Conservation (phyloP, 306 rosid genomes). For the Rosa lucieae region DNA sequence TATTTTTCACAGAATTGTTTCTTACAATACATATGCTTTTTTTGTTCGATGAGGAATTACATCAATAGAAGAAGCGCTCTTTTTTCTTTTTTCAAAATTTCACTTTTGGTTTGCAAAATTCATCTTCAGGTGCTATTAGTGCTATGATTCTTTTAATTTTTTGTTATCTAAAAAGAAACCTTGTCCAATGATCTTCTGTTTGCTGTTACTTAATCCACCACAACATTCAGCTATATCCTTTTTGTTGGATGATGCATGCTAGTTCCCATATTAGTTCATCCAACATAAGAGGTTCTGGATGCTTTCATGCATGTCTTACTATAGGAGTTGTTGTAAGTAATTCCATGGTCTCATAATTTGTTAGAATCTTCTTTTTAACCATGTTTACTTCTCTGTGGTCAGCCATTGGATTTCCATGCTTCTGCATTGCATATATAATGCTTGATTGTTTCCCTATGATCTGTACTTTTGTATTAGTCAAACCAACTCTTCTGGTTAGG, state of each 20-base stretch:
- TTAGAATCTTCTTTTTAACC: background rate
- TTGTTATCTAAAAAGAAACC: background rate
- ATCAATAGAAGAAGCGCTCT: background rate
- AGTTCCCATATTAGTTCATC: background rate
- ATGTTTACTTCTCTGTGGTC: background rate
- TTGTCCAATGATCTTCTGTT: background rate
- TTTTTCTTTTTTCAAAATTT: background rate
- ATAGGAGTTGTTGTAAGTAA: background rate
- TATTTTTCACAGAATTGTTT: background rate
- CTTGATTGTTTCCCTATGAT: background rate
- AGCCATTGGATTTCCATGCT: background rate
- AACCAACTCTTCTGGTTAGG: background rate
- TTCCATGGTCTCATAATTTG: background rate
- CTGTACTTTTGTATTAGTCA: background rate
- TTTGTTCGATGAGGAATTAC: background rate
- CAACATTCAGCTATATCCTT: background rate
- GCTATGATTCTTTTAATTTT: background rate
- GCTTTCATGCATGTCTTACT: background rate
- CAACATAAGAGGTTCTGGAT: background rate
- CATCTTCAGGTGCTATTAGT: background rate
- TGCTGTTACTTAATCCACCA: background rate
- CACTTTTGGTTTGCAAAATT: background rate
- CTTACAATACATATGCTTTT: background rate
- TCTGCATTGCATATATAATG: background rate
- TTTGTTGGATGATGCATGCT: background rate